phyloP scores from a whole-genome alignment of 768 basidiomycete genomes.

The Vishniacozyma victoriae region DNA sequence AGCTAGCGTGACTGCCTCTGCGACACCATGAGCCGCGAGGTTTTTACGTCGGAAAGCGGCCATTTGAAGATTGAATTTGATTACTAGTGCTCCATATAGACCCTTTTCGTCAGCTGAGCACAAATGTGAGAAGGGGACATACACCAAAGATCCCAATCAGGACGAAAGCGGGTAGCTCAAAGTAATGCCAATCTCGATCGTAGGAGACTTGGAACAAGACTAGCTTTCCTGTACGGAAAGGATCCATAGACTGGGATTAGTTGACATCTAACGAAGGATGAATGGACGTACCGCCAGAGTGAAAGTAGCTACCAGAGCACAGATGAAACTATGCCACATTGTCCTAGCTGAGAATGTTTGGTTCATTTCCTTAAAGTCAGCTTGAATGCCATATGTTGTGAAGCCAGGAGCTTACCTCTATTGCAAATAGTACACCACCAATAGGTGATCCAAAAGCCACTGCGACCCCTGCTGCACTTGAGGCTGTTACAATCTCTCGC shows the following conservation, averaged over 20 bases:
- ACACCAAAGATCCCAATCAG: conserved; percentile 95
- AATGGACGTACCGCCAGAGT: conserved; percentile 72
- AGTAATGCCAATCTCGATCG: conserved; percentile 97
- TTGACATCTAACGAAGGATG: neutral
- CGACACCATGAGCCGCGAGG: conserved; percentile 71
- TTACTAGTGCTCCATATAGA: conserved; percentile 90
- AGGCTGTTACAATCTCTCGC: conserved; percentile 87
- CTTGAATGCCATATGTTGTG: neutral
- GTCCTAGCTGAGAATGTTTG: conserved; percentile 93
- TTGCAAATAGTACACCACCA: conserved; percentile 93
- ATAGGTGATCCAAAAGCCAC: conserved; percentile 98
- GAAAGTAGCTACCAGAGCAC: conserved; percentile 92
- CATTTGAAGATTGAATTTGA: conserved; percentile 93
- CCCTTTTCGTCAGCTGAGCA: conserved; percentile 56
- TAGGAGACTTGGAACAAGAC: conserved; percentile 98
- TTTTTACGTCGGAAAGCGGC: conserved; percentile 91
- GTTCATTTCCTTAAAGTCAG: conserved; percentile 81
- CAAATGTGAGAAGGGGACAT: conserved; percentile 42
- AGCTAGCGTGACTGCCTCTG: conserved; percentile 83
- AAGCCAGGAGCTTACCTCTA: conserved; percentile 59
- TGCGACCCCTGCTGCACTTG: conserved; percentile 95
- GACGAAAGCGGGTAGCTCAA: conserved; percentile 94
- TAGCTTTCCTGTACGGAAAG: conserved; percentile 93
- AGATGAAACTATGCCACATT: conserved; percentile 98
- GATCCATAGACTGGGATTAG: conserved; percentile 80